Conservation (phyloP, 1,139 yeast genomes). For the Taphrina betulina region DNA sequence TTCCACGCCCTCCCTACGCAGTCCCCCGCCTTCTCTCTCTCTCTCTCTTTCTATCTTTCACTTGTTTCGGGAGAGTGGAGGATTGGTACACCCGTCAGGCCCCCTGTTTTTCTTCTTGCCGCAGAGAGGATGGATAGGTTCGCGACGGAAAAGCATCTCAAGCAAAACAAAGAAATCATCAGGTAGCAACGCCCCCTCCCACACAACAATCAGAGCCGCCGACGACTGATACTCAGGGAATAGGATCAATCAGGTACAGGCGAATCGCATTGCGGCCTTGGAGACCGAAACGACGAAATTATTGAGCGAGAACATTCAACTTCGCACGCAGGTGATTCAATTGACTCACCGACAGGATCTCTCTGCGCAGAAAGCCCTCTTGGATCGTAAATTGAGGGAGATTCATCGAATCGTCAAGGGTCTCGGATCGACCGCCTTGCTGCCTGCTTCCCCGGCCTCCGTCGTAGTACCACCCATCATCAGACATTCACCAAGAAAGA, state of each 20-base stretch:
- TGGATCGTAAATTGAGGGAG: constrained; percentile 14
- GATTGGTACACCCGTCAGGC: background rate
- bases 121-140: constrained; percentile 12
- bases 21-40: too few species aligned
- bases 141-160: constrained; percentile 19
- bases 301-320: constrained; percentile 19
- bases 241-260: constrained; percentile 23
- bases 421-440: background rate
- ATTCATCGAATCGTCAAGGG: constrained; percentile 8
- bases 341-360: constrained; percentile 14
- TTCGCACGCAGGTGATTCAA: constrained; percentile 15
- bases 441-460: background rate
- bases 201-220: background rate
- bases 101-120: background rate
- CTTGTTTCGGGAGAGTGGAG: background rate
- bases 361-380: constrained; percentile 6
- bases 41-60: too few species aligned
- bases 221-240: background rate
- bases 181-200: constrained; percentile 1
- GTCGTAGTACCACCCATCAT: constrained; percentile 3
- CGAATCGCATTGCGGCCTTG: constrained; percentile 22
- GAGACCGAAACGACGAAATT: constrained; percentile 12
- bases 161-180: constrained; percentile 28
- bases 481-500: constrained; percentile 24
- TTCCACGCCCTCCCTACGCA: too few species aligned